phyloP scores from a whole-genome alignment of 768 basidiomycete genomes.

The Suillus plorans region DNA sequence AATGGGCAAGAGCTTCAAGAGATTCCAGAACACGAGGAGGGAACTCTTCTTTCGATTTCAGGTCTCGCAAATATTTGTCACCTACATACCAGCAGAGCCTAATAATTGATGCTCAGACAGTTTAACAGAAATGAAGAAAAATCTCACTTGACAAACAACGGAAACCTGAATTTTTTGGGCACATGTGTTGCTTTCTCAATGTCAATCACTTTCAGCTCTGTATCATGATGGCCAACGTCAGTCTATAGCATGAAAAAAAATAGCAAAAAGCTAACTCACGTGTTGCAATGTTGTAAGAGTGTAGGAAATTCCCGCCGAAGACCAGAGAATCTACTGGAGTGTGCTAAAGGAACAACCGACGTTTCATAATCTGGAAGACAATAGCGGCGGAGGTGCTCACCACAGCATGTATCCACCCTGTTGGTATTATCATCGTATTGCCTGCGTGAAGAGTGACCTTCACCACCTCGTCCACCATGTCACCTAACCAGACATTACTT shows the following conservation, averaged over 20 bases:
- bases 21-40: slow-evolving; percentile 66
- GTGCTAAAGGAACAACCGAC: slow-evolving; percentile 47
- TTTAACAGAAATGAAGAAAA: slow-evolving; percentile 19
- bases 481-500: slow-evolving; percentile 86
- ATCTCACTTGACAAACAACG: slow-evolving; percentile 69
- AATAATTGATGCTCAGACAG: slow-evolving; percentile 5
- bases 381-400: slow-evolving; percentile 44
- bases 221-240: slow-evolving; percentile 11
- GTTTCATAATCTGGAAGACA: slow-evolving; percentile 7
- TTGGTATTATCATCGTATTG: slow-evolving; percentile 92
- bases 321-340: slow-evolving; percentile 93
- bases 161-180: slow-evolving; percentile 89
- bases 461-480: slow-evolving; percentile 87
- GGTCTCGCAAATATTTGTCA: slow-evolving; percentile 73
- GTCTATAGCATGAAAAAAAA: slow-evolving; percentile 5
- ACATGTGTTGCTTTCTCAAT: slow-evolving; percentile 94
- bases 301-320: slow-evolving; percentile 96
- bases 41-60: slow-evolving; percentile 58
- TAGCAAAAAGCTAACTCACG: slow-evolving; percentile 50
- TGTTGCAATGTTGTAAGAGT: slow-evolving; percentile 84
- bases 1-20: slow-evolving; percentile 67
- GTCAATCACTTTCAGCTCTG: slow-evolving; percentile 85
- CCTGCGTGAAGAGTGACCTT: slow-evolving; percentile 76
- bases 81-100: slow-evolving; percentile 92
- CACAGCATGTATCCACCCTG: slow-evolving; percentile 98